A percentile compares a stretch with the other conserved stretches of the same genome.
phyloP scores from a whole-genome alignment of 148 eudicot genomes.

The Chenopodium formosanum region DNA sequence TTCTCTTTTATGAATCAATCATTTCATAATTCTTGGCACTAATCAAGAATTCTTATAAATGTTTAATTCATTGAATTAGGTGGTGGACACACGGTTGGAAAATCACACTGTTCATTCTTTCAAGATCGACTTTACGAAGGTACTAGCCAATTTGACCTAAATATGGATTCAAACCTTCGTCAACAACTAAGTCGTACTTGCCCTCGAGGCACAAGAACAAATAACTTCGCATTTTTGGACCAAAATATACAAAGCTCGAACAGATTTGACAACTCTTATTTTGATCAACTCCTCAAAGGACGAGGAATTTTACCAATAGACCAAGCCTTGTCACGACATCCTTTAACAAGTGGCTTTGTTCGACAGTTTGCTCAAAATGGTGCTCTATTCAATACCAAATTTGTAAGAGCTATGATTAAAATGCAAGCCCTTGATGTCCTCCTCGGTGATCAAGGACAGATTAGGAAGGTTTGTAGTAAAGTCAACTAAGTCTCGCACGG shows the following conservation, averaged over 20 bases:
- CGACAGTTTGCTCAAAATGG: slow-evolving; percentile 12
- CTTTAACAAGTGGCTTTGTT: slow-evolving; percentile 14
- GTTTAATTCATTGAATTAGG: too few species aligned
- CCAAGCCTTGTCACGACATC: slow-evolving; percentile 18
- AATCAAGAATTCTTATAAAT: too few species aligned
- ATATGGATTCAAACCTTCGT: slow-evolving; percentile 22
- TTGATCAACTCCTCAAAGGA: slow-evolving; percentile 17
- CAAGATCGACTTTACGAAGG: slow-evolving; percentile 37
- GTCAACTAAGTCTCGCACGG: slow-evolving; percentile 23
- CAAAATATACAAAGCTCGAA: slow-evolving; percentile 16
- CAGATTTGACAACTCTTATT: slow-evolving; percentile 31
- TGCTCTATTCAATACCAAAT: slow-evolving; percentile 16
- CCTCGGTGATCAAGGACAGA: slow-evolving; percentile 41
- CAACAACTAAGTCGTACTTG: slow-evolving; percentile 14
- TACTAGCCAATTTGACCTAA: slow-evolving; percentile 35
- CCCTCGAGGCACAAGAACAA: slow-evolving; percentile 12
- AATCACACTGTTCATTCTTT: slow-evolving; percentile 41
- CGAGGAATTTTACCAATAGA: slow-evolving; percentile 27
- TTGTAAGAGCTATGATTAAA: slow-evolving; percentile 24
- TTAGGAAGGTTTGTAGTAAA: slow-evolving; percentile 45
- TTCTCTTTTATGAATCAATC: neutral
- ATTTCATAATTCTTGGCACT: too few species aligned
- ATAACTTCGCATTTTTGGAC: slow-evolving; percentile 25
- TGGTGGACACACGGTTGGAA: slow-evolving; percentile 57
- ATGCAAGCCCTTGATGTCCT: slow-evolving; percentile 32